Percentiles rank a stretch among this genome's conserved stretches.
Evolutionary conservation across 1,284 basidiomycete species (phyloP).

Genomic region (Meira miltonrushii): DNA sequence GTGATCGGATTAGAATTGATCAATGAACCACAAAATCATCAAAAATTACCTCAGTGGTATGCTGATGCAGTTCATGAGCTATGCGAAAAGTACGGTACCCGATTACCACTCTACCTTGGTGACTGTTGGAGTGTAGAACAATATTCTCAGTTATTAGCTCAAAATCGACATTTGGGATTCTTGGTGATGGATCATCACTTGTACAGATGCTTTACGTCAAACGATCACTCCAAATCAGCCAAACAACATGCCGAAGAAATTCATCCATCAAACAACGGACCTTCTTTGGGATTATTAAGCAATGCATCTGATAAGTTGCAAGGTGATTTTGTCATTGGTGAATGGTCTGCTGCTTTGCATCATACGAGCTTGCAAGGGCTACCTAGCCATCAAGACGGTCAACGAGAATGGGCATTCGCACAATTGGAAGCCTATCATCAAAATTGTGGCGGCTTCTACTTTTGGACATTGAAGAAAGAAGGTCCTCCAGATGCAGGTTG

Average conservation of each 20-base stretch:
- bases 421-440: slow-evolving; percentile 68
- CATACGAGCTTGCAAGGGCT: slow-evolving; percentile 58
- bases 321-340: slow-evolving; percentile 58
- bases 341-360: slow-evolving; percentile 77
- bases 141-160: slow-evolving; percentile 61
- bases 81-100: slow-evolving; percentile 39
- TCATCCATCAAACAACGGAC: slow-evolving; percentile 18
- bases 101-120: slow-evolving; percentile 62
- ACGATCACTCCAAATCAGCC: slow-evolving; percentile 62
- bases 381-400: slow-evolving; percentile 46
- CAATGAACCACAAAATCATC: slow-evolving; percentile 68
- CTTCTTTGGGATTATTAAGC: slow-evolving; percentile 3
- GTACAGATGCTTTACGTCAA: slow-evolving; percentile 71
- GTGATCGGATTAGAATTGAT: slow-evolving; percentile 75
- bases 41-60: slow-evolving; percentile 34
- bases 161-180: slow-evolving; percentile 53
- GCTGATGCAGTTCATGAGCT: slow-evolving; percentile 57
- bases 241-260: slow-evolving; percentile 57
- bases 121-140: slow-evolving; percentile 72
- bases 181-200: slow-evolving; percentile 76
- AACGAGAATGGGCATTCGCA: slow-evolving; percentile 59
- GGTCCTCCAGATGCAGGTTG: slow-evolving; percentile 68
- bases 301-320: background rate
- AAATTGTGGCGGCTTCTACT: slow-evolving; percentile 71
- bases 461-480: slow-evolving; percentile 82